Evolutionary conservation across 345 rosid species (phyloP).

Genomic region (Turnera subulata): DNA sequence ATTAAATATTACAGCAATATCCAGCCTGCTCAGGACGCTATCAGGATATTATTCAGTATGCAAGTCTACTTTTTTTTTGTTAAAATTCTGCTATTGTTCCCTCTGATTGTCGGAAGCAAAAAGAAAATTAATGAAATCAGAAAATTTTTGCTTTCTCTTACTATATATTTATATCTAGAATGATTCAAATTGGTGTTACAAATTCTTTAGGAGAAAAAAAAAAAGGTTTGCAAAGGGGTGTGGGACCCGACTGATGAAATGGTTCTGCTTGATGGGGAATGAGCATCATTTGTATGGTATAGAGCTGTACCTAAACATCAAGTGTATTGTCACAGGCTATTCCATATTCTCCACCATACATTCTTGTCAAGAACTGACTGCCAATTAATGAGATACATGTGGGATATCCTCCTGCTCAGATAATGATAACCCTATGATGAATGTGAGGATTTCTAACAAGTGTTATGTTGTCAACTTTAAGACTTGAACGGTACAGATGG

Average conservation of each 20-base stretch:
- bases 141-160: no score
- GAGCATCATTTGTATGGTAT: conserved; percentile 7
- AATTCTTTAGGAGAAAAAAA: background rate
- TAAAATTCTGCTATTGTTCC: background rate
- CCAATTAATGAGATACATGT: conserved; percentile 15
- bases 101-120: no score
- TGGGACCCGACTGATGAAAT: conserved; percentile 5
- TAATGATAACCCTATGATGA: background rate
- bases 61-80: background rate
- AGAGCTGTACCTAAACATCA: conserved; percentile 1
- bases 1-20: conserved; percentile 5
- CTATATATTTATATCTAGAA: no score
- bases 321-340: background rate
- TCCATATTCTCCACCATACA: conserved; percentile 18
- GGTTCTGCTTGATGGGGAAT: conserved; percentile 1
- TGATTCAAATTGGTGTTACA: no score
- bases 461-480: background rate
- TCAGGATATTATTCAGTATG: background rate
- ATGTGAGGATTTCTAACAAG: background rate
- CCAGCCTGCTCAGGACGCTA: background rate
- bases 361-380: conserved; percentile 13
- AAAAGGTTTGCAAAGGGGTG: background rate
- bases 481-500: background rate
- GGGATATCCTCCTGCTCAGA: background rate
- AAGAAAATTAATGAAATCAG: no score